Base-by-base conservation (phyloP, 78 protist species). In the Corallochytrium limacisporum region DNA sequence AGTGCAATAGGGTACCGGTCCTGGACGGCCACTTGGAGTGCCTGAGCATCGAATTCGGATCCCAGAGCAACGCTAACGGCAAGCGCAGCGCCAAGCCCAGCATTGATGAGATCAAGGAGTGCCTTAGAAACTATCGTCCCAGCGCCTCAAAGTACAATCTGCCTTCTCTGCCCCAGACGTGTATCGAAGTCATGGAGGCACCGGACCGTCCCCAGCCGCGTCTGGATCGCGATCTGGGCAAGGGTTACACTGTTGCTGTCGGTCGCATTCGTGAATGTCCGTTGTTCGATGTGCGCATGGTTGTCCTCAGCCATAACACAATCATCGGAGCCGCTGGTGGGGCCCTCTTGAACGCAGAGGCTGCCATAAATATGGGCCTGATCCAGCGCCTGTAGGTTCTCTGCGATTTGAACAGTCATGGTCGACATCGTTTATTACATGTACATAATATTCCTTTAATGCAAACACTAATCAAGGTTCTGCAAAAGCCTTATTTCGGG, bases 251-350 rank as follows among this genome's bases (percentile, higher is more conserved):
- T 3, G 88, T 82, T n/a, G 7, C 82, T 12, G 88, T 82, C 40
- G 88, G 88, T 3, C 63, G 88, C 10, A 63, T 82, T 5, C 48
- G 88, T 12, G 24, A 15, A 37, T 51, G 76, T 46, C 49, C 56
- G 37, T 28, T 71, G 26, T 56, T 82, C 37, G 83, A 82, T 22
- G 3, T 76, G 49, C 62, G 71, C 56, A 13, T 82, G 42, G 62
- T 69, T 7, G 39, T 82, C n/a, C 31, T 82, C 28, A 69, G 75
- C n/a, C 88, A 82, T 68, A 82, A 82, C 57, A 75, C 82, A 1
- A 69, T 82, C 39, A 48, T 82, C 0, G 88, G 88, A 36, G 88
- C 88, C 1, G 88, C 88, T 13, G 88, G 88, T 2, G 78, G 83
- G 3, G 79, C 88, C 37, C 55, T 82, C 22, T 72, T 77, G 42